Conservation (phyloP, 148 eudicot genomes). For the Camellia sinensis region DNA sequence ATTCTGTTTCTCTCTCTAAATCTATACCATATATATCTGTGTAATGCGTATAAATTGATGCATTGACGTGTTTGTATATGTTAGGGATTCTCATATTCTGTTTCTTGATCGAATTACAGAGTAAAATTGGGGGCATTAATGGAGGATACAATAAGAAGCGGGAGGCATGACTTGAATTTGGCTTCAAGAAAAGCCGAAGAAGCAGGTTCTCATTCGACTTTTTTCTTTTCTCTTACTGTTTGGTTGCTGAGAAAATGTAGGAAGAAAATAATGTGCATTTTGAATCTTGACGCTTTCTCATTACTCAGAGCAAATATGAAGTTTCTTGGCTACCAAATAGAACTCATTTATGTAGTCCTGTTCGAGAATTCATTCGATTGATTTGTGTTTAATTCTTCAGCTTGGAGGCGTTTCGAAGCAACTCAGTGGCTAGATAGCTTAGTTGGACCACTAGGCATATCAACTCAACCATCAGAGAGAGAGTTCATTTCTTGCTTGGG, state of each 20-base stretch:
- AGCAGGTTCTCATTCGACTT: slow-evolving; percentile 50
- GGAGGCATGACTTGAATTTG: slow-evolving; percentile 50
- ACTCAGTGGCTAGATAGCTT: slow-evolving; percentile 69
- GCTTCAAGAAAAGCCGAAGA: slow-evolving; percentile 96
- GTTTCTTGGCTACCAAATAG: slow-evolving; percentile 15
- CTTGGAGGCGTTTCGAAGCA: slow-evolving; percentile 70
- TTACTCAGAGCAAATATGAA: not conserved
- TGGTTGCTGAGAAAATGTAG: slow-evolving; percentile 8
- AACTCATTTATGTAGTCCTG: not conserved
- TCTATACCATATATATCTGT: too few relatives aligned
- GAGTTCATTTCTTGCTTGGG: slow-evolving; percentile 93
- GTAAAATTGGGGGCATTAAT: slow-evolving; percentile 34
- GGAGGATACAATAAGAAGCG: slow-evolving; percentile 49
- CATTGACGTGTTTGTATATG: not conserved
- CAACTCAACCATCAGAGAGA: slow-evolving; percentile 60
- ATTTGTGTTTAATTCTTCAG: slow-evolving; percentile 29
- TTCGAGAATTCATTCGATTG: not conserved
- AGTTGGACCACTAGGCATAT: slow-evolving; percentile 64
- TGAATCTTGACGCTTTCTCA: not conserved
- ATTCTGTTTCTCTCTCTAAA: too few relatives aligned
- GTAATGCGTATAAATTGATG: too few relatives aligned
- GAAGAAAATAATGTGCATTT: not conserved
- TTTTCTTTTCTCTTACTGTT: not conserved
- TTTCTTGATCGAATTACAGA: slow-evolving; percentile 9
- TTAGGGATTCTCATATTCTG: not conserved